Conservation (phyloP, 164 flowering plant genomes). For the Warburgia ugandensis region DNA sequence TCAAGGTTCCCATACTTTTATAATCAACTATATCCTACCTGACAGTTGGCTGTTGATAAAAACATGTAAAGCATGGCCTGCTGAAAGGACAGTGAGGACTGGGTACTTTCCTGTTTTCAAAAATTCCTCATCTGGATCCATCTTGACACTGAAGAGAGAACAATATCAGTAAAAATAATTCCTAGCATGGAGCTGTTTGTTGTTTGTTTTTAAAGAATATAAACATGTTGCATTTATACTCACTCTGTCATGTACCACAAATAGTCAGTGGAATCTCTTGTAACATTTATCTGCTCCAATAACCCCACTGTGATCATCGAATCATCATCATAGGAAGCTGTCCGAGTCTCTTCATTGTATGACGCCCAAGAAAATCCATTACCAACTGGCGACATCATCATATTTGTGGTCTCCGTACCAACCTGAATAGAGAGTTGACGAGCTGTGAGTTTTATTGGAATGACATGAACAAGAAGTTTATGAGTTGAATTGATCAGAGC, state of each 20-base stretch:
- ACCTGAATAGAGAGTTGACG: constrained; percentile 32
- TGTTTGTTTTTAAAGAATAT: neutral
- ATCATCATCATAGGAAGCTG: constrained; percentile 40
- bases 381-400: constrained; percentile 40
- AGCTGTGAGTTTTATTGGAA: neutral
- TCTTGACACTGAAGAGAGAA: constrained; percentile 44
- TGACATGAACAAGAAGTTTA: neutral
- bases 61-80: constrained; percentile 88
- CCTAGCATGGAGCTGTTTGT: too few species aligned
- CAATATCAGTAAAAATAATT: too few species aligned
- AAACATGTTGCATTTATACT: constrained; percentile 22
- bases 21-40: constrained; percentile 32
- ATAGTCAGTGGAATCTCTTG: constrained; percentile 78
- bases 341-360: constrained; percentile 59
- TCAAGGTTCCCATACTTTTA: neutral
- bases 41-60: constrained; percentile 67
- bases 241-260: constrained; percentile 93
- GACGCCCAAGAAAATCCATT: constrained; percentile 61
- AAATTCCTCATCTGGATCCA: constrained; percentile 54
- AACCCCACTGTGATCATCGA: constrained; percentile 40
- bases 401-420: constrained; percentile 40
- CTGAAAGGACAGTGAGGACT: constrained; percentile 63
- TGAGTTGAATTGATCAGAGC: neutral
- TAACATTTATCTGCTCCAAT: constrained; percentile 66
- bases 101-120: constrained; percentile 58